A percentile compares a stretch with the other conserved stretches of the same genome.
phyloP scores from a whole-genome alignment of 2,329 filamentous ascomycete genomes.

The Aspergillus tamarii region DNA sequence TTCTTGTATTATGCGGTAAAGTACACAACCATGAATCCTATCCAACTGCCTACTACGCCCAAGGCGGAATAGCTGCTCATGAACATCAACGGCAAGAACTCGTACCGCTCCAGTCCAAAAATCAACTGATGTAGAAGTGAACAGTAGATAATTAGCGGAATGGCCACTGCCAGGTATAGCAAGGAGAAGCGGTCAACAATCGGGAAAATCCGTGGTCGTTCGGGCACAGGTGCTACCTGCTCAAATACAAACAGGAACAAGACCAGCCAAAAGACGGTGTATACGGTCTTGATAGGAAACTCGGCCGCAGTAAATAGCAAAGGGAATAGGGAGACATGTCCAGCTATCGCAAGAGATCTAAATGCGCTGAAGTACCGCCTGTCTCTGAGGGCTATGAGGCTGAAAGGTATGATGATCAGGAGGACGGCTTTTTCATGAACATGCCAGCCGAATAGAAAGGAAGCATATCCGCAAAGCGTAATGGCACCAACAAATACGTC shows the following conservation, averaged over 20 bases:
- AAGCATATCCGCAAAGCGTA: constrained; percentile 92
- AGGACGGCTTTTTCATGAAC: constrained; percentile 98
- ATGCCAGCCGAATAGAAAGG: constrained; percentile 97
- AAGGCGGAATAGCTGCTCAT: constrained; percentile 92
- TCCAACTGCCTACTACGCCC: constrained; percentile 94
- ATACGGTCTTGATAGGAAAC: constrained; percentile 90
- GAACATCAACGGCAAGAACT: constrained; percentile 96
- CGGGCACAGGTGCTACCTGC: constrained; percentile 79
- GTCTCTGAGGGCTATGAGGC: constrained; percentile 85
- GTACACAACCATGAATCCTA: constrained; percentile 92
- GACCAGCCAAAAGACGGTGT: constrained; percentile 90
- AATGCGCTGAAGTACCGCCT: constrained; percentile 90
- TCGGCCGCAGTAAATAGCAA: constrained; percentile 89
- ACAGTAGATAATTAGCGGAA: constrained; percentile 87
- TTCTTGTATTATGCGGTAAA: constrained; percentile 56
- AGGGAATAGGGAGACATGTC: constrained; percentile 93
- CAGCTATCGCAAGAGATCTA: constrained; percentile 85
- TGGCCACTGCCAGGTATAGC: constrained; percentile 84
- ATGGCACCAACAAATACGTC: constrained; percentile 86
- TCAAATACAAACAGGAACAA: constrained; percentile 86
- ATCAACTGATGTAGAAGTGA: constrained; percentile 80
- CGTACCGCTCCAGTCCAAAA: constrained; percentile 72
- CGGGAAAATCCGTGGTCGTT: constrained; percentile 74
- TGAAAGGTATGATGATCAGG: constrained; percentile 92
- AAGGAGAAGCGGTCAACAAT: constrained; percentile 87